A percentile compares a stretch with the other conserved stretches of the same genome.
Conservation (phyloP, 441 rosid species). For the Gossypium lobatum region DNA sequence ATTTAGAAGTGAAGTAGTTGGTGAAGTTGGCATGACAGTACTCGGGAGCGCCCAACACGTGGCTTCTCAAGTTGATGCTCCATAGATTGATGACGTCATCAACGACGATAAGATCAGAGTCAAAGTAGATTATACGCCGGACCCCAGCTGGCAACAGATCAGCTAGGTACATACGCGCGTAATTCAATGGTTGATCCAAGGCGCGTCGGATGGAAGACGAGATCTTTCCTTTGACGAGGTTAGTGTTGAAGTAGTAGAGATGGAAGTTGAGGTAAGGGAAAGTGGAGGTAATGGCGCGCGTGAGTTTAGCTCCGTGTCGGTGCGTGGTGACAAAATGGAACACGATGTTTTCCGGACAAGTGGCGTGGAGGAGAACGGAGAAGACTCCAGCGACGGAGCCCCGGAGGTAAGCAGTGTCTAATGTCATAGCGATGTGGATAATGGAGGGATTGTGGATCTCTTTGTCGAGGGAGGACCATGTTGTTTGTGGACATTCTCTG, state of each 20-base stretch:
- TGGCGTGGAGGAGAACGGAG: constrained; percentile 49
- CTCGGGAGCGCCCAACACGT: constrained; percentile 68
- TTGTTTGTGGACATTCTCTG: constrained; percentile 38
- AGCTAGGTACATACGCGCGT: constrained; percentile 71
- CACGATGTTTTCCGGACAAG: constrained; percentile 50
- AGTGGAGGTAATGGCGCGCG: constrained; percentile 28
- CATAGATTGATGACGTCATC: constrained; percentile 69
- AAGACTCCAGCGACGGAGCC: constrained; percentile 44
- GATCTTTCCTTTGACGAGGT: constrained; percentile 33
- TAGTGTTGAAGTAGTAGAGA: constrained; percentile 36
- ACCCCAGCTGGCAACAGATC: constrained; percentile 52
- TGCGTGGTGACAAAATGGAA: constrained; percentile 46
- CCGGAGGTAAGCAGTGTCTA: constrained; percentile 50
- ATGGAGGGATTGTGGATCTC: constrained; percentile 22
- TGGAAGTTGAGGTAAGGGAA: constrained; percentile 39
- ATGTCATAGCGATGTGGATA: constrained; percentile 66
- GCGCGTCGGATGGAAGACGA: constrained; percentile 49
- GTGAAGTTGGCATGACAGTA: constrained; percentile 77
- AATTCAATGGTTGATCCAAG: constrained; percentile 66
- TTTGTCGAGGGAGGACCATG: constrained; percentile 26
- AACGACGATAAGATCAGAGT: constrained; percentile 69
- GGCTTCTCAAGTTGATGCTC: constrained; percentile 35
- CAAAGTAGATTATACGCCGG: constrained; percentile 57
- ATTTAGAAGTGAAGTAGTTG: constrained; percentile 50
- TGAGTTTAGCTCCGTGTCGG: constrained; percentile 26